These are phyloP conservation scores for Suillus lakei DNA, from an alignment of 768 basidiomycete genomes.

Conservation along the genomic window DNA sequence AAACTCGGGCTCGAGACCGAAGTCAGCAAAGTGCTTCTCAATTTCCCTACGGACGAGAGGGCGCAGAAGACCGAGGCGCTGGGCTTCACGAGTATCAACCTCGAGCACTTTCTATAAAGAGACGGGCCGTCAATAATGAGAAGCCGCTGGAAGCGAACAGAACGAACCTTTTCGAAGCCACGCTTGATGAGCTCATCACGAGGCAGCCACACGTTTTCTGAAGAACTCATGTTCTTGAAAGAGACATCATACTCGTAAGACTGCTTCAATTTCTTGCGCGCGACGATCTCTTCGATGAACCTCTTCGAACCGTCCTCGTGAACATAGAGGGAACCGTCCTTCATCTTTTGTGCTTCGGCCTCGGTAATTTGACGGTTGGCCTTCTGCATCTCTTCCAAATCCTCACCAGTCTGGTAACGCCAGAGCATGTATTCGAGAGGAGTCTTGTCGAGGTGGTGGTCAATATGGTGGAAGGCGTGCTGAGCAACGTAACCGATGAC, in stretches of 20 bases:
- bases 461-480: constrained; percentile 99
- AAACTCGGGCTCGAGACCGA: constrained; percentile 98
- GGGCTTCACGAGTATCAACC: constrained; percentile 96
- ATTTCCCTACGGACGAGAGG: constrained; percentile 98
- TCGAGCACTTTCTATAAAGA: constrained; percentile 85
- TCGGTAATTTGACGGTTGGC: constrained; percentile 85
- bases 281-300: constrained; percentile 87
- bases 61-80: constrained; percentile 91
- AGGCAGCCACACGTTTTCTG: constrained; percentile 97
- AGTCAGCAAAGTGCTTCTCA: constrained; percentile 99
- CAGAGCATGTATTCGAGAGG: constrained; percentile 99
- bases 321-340: constrained; percentile 85
- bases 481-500: constrained; percentile 99
- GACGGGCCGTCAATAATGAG: background rate
- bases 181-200: constrained; percentile 98
- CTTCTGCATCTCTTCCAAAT: constrained; percentile 96
- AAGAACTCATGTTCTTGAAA: constrained; percentile 92
- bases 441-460: constrained; percentile 97
- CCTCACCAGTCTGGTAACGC: constrained; percentile 99
- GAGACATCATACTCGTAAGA: constrained; percentile 98
- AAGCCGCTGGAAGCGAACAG: background rate
- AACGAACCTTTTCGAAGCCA: constrained; percentile 88
- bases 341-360: constrained; percentile 94
- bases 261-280: constrained; percentile 98
- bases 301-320: constrained; percentile 91